A percentile compares a stretch with the other conserved stretches of the same genome.
Evolutionary conservation across 495 filamentous ascomycete genomes (phyloP).

Genomic region (Talaromyces wortmannii): DNA sequence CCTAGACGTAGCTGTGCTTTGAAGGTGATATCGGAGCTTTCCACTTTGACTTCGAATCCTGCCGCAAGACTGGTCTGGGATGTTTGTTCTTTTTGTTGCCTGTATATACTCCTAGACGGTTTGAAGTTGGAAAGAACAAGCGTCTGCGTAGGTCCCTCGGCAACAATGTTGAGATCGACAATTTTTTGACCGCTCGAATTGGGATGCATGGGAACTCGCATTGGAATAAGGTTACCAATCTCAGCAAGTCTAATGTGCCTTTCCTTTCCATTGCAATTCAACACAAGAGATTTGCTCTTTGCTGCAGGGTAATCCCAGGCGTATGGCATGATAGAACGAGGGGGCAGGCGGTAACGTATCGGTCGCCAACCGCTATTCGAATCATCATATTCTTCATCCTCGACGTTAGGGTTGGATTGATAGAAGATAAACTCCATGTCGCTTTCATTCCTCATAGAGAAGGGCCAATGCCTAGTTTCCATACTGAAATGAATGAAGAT

Average conservation of each 20-base stretch:
- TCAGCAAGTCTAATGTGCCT: conserved; percentile 90
- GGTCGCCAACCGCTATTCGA: conserved; percentile 74
- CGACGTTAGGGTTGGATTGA: conserved; percentile 70
- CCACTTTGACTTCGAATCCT: conserved; percentile 89
- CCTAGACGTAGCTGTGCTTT: conserved; percentile 79
- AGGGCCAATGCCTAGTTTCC: conserved; percentile 93
- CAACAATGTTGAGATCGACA: conserved; percentile 92
- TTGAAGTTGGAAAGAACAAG: conserved; percentile 93
- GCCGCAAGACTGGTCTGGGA: conserved; percentile 53
- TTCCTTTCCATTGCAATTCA: conserved; percentile 72
- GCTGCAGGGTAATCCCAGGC: conserved; percentile 98
- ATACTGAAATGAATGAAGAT: conserved; percentile 87
- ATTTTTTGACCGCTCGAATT: conserved; percentile 60
- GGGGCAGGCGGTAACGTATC: conserved; percentile 86
- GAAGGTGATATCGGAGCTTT: conserved; percentile 81
- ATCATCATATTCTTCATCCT: conserved; percentile 81
- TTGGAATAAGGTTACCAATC: conserved; percentile 89
- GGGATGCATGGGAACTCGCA: conserved; percentile 58
- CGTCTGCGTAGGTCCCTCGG: conserved; percentile 91
- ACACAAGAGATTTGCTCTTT: conserved; percentile 87
- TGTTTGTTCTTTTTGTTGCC: conserved; percentile 57
- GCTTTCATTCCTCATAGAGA: conserved; percentile 96
- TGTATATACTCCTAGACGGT: conserved; percentile 88
- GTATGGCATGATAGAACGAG: conserved; percentile 97
- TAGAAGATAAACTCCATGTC: conserved; percentile 93